phyloP scores from a whole-genome alignment of 148 eudicot species.

The Fagopyrum esculentum region DNA sequence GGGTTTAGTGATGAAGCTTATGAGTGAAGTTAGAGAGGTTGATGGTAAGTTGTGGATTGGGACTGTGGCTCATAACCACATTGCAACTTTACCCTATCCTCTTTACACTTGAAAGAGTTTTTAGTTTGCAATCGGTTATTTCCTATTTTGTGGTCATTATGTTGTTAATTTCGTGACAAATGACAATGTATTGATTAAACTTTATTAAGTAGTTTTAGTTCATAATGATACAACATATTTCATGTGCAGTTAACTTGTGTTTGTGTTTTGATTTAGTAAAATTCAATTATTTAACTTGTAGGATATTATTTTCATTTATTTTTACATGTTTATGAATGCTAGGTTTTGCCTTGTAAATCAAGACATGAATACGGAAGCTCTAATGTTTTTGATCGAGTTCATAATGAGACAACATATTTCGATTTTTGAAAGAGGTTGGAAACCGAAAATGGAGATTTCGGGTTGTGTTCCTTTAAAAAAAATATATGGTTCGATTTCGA shows the following conservation, averaged over 20 bases:
- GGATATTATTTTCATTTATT: too few relatives aligned
- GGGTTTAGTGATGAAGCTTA: constrained; percentile 77
- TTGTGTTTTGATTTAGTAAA: background rate
- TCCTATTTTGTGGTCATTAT: background rate
- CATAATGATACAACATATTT: background rate
- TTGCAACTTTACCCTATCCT: constrained; percentile 82
- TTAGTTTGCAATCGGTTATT: background rate
- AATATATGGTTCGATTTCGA: too few relatives aligned
- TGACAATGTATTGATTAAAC: background rate
- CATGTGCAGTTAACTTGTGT: background rate
- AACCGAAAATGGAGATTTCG: too few relatives aligned
- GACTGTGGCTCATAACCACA: constrained; percentile 95
- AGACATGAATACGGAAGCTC: too few relatives aligned
- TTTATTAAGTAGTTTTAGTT: background rate
- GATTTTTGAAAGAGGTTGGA: too few relatives aligned
- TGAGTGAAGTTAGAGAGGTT: constrained; percentile 79
- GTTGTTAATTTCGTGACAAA: constrained; percentile 3
- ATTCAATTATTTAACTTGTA: too few relatives aligned
- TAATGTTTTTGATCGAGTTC: too few relatives aligned
- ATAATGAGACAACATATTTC: too few relatives aligned
- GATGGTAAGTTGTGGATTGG: constrained; percentile 94
- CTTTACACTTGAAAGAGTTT: background rate
- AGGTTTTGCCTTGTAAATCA: too few relatives aligned
- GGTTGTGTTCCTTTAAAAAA: too few relatives aligned
- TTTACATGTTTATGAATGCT: too few relatives aligned